Evolutionary conservation across 2,329 filamentous ascomycete genomes (phyloP), one percentile per base, ranked within the genome.

Genomic region (Cercospora sojina): DNA sequence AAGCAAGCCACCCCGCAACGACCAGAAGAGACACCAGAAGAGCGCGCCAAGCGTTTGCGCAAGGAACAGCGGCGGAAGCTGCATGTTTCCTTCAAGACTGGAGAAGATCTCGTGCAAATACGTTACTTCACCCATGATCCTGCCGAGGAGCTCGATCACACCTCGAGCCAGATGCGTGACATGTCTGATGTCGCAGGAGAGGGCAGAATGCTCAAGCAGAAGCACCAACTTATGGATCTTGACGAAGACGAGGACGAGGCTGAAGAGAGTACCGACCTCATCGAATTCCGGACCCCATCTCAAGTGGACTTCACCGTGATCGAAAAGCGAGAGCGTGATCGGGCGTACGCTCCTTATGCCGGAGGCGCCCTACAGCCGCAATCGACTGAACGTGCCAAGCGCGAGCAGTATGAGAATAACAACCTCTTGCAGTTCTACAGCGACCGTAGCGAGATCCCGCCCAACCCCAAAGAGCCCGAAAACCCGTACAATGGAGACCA

Each of bases 51-150:
- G 73, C 86, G 91, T 10, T 80, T 92, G 4, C 87, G 90, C 38
- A 93, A 92, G 73, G 90, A 93, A 75, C 84, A 87, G 66, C 85
- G 91, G 58, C 85, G 90, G 38, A 87, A 90, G 69, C 80, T 93
- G 23, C 85, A 88, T 12, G 91, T 94, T 5, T 85, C 80, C 6
- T 94, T 90, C 84, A 91, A 89, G 74, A 84, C 87, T 0, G 90
- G 90, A 59, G 80, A 85, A 18, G 85, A 87, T 31, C 83, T 94
- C 31, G 88, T 88, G 1, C 82, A 91, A 71, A 81, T 92, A 63
- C 86, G 86, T 69, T 81, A 88, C 59, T 93, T 93, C 79, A 87
- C 88, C 63, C 90, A 91, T 72, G 89, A 92, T 68, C 87, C 87
- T 1, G 84, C 86, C 1, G 90, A 93, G 74, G 89, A 92, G 71